phyloP scores from a whole-genome alignment of 1,284 basidiomycete species.

The Peniophora sp. region DNA sequence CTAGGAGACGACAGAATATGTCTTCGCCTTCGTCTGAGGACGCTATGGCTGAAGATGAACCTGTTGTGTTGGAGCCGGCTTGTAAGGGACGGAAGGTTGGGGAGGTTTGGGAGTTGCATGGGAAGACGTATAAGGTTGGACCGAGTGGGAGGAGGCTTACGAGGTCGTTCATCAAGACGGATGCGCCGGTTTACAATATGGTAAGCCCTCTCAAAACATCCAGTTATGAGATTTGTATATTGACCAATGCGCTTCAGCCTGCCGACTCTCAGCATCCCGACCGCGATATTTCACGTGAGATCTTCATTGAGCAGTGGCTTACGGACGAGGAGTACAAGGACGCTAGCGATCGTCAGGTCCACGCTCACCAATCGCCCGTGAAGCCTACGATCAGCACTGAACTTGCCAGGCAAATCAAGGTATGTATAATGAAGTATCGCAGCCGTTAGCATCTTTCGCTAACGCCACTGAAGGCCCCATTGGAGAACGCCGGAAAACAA shows the following conservation, averaged over 20 bases:
- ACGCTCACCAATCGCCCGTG: slow-evolving; percentile 57
- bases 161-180: slow-evolving; percentile 60
- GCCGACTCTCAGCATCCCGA: slow-evolving; percentile 72
- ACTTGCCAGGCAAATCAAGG: neutral
- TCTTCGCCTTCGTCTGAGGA: slow-evolving; percentile 22
- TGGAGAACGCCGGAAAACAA: neutral
- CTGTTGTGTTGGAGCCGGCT: slow-evolving; percentile 35
- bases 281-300: slow-evolving; percentile 52
- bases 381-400: slow-evolving; percentile 23
- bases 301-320: slow-evolving; percentile 69
- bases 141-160: slow-evolving; percentile 61
- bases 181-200: slow-evolving; percentile 63
- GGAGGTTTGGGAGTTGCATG: slow-evolving; percentile 68
- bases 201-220: slow-evolving; percentile 26
- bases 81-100: slow-evolving; percentile 54
- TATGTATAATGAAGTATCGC: neutral
- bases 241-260: slow-evolving; percentile 41
- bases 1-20: slow-evolving; percentile 28
- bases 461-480: neutral
- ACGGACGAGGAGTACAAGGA: slow-evolving; percentile 63
- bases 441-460: neutral
- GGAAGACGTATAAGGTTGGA: slow-evolving; percentile 62
- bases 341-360: slow-evolving; percentile 49
- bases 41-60: slow-evolving; percentile 34
- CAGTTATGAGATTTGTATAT: neutral